Conservation (phyloP, 768 basidiomycete genomes). For the Clavulina sp. region DNA sequence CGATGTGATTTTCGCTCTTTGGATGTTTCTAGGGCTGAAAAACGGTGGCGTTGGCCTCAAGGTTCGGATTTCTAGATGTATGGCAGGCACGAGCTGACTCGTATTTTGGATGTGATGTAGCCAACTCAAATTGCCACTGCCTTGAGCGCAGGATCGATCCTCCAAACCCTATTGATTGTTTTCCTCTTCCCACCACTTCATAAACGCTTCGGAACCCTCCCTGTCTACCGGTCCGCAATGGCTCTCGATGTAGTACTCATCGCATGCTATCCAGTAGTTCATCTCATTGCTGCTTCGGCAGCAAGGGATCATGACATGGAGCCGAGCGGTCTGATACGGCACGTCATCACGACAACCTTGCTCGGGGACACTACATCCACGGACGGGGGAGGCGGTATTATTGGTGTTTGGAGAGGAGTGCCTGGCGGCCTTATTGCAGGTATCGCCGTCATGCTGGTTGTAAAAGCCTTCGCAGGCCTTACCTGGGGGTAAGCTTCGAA, state of each 20-base stretch:
- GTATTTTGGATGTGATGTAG: neutral
- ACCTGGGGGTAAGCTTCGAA: neutral
- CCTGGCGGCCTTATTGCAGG: neutral
- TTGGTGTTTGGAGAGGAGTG: neutral
- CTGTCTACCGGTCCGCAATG: neutral
- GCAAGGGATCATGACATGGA: no score
- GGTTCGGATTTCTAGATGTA: slow-evolving; percentile 1
- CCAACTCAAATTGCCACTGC: neutral
- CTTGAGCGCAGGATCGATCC: neutral
- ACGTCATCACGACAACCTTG: neutral
- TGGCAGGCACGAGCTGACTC: neutral
- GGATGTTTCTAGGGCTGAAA: slow-evolving; percentile 10
- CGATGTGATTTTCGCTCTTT: slow-evolving; percentile 9
- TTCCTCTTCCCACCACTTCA: neutral
- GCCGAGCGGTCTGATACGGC: neutral
- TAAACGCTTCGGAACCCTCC: neutral
- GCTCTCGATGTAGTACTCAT: neutral
- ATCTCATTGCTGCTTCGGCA: neutral
- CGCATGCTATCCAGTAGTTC: neutral
- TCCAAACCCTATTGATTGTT: neutral
- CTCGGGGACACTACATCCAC: neutral
- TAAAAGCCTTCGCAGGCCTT: neutral
- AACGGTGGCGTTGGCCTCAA: slow-evolving; percentile 10
- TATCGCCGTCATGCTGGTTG: neutral
- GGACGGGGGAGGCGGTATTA: neutral